phyloP scores from a whole-genome alignment of 805 yeast genomes.

The Komagataella pastoris region DNA sequence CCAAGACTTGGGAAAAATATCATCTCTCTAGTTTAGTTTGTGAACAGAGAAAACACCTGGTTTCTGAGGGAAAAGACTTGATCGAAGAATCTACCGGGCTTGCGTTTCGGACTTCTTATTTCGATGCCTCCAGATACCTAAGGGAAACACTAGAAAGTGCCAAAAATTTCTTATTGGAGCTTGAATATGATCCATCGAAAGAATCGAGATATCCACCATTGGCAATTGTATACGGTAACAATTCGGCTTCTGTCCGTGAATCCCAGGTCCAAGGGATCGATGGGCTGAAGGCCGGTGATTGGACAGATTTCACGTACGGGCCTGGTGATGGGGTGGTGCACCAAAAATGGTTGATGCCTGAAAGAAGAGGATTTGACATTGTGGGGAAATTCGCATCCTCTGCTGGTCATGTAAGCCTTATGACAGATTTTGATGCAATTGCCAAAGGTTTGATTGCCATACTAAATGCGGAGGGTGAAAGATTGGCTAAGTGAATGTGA shows the following conservation, averaged over 20 bases:
- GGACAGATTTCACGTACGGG: constrained; percentile 68
- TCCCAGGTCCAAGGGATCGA: constrained; percentile 48
- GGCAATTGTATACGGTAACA: constrained; percentile 69
- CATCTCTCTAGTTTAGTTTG: constrained; percentile 65
- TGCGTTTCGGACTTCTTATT: constrained; percentile 22
- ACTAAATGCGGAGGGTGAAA: constrained; percentile 32
- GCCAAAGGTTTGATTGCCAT: constrained; percentile 61
- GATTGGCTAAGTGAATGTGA: constrained; percentile 5
- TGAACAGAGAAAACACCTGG: constrained; percentile 15
- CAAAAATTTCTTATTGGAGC: constrained; percentile 38
- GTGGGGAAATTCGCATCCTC: constrained; percentile 52
- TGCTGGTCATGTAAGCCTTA: constrained; percentile 67
- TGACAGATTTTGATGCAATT: constrained; percentile 63
- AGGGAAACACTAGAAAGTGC: constrained; percentile 46
- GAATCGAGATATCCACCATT: constrained; percentile 60
- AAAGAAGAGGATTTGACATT: constrained; percentile 55
- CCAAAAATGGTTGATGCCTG: constrained; percentile 74
- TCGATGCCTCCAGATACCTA: constrained; percentile 55
- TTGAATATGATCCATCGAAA: constrained; percentile 37
- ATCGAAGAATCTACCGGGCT: neutral
- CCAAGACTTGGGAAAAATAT: constrained; percentile 67
- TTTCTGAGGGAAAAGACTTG: neutral
- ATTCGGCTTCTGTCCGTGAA: constrained; percentile 78
- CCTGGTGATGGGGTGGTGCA: constrained; percentile 93
- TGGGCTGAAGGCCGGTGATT: constrained; percentile 59